Evolutionary conservation across 2,329 filamentous ascomycete species (phyloP).

Genomic region (Aspergillus ochraceus): DNA sequence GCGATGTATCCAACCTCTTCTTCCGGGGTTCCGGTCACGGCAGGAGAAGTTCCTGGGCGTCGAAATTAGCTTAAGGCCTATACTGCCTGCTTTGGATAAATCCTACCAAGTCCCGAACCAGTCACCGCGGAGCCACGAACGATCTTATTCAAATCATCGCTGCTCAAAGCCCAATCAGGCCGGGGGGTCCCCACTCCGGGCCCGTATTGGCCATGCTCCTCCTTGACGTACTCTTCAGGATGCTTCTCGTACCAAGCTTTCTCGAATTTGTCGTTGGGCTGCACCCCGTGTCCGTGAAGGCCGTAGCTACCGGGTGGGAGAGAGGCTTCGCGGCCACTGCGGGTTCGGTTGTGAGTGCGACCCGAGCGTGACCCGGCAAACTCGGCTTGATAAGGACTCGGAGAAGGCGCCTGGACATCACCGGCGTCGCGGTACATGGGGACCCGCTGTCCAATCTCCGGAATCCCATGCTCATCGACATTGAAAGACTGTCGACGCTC

Average conservation of each 20-base stretch:
- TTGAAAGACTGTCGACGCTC: conserved; percentile 59
- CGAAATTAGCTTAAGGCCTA: conserved; percentile 10
- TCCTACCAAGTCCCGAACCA: conserved; percentile 55
- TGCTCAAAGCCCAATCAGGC: conserved; percentile 81
- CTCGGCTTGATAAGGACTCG: conserved; percentile 56
- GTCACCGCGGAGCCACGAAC: conserved; percentile 67
- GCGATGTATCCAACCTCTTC: conserved; percentile 90
- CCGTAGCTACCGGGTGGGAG: conserved; percentile 88
- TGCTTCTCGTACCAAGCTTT: conserved; percentile 92
- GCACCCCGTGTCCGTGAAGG: conserved; percentile 80
- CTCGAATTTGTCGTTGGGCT: conserved; percentile 77
- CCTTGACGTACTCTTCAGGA: conserved; percentile 72
- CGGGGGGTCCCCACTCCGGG: conserved; percentile 59
- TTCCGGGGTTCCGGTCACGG: conserved; percentile 72
- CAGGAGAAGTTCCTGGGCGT: conserved; percentile 62
- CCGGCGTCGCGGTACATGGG: conserved; percentile 92
- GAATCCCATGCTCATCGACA: conserved; percentile 83
- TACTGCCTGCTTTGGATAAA: not conserved
- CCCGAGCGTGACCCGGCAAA: conserved; percentile 49
- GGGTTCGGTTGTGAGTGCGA: conserved; percentile 67
- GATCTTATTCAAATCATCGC: conserved; percentile 85
- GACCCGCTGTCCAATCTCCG: conserved; percentile 87
- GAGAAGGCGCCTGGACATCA: conserved; percentile 93
- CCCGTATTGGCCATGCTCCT: conserved; percentile 68
- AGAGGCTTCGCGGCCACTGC: conserved; percentile 69